phyloP scores from a whole-genome alignment of 371 early-diverging fungal genomes.

The Thermomucor indicae-seudaticae region DNA sequence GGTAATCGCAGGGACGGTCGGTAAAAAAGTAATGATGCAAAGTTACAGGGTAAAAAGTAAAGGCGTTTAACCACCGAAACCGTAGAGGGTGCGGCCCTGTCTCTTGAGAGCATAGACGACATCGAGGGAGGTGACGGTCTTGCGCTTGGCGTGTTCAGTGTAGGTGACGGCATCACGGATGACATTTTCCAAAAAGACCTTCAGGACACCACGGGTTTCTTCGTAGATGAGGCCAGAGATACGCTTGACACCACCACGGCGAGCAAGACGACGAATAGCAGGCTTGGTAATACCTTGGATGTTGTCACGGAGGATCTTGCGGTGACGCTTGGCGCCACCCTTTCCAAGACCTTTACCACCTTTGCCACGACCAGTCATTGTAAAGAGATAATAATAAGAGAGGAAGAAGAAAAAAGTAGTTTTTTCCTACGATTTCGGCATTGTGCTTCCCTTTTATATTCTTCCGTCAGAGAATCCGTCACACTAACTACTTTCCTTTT shows the following conservation, averaged over 20 bases:
- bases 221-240: conserved; percentile 97
- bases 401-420: conserved; percentile 2
- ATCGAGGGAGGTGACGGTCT: conserved; percentile 95
- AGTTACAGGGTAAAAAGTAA: neutral
- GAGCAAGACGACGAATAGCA: conserved; percentile 99
- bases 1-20: too few species aligned
- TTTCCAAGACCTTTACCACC: conserved; percentile 97
- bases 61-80: conserved; percentile 44
- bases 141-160: conserved; percentile 99
- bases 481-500: too few species aligned
- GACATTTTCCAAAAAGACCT: conserved; percentile 97
- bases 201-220: conserved; percentile 96
- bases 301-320: conserved; percentile 84
- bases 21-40: neutral
- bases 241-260: conserved; percentile 99
- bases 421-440: too few species aligned
- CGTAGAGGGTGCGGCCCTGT: conserved; percentile 94
- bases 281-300: conserved; percentile 98
- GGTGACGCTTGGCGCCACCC: conserved; percentile 76
- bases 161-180: conserved; percentile 98
- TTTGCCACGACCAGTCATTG: conserved; percentile 90
- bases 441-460: neutral
- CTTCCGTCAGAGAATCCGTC: too few species aligned
- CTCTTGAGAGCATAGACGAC: conserved; percentile 98
- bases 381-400: conserved; percentile 1